These are phyloP conservation scores for Pestalotiopsis sp. DNA, from an alignment of 2,329 filamentous ascomycete species.

Conservation along the genomic window DNA sequence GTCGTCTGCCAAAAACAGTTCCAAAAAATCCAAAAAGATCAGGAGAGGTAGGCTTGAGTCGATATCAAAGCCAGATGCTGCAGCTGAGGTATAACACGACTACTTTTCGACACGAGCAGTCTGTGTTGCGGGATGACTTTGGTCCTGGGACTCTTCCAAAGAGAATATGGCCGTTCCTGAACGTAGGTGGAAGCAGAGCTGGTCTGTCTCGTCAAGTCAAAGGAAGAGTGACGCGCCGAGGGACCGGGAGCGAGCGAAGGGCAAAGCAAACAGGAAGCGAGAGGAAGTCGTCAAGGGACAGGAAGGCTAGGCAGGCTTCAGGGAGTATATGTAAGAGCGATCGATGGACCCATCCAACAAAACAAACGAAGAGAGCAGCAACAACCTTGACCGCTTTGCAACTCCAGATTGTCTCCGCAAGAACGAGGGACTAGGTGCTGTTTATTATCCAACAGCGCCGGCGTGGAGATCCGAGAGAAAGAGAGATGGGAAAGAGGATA, in stretches of 20 bases:
- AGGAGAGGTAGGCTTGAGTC: neutral
- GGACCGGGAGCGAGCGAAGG: neutral
- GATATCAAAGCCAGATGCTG: neutral
- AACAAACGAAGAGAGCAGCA: neutral
- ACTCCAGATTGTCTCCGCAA: neutral
- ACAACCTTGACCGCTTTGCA: neutral
- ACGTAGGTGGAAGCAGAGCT: neutral
- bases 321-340: neutral
- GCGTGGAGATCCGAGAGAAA: neutral
- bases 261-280: neutral
- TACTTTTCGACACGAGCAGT: neutral
- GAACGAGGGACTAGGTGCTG: neutral
- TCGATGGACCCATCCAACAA: neutral
- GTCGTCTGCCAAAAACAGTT: neutral
- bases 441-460: slow-evolving; percentile 2
- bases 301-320: neutral
- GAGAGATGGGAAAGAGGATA: too few species aligned
- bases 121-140: neutral
- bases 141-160: neutral
- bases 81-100: neutral
- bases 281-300: neutral
- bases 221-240: neutral
- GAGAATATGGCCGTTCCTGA: neutral
- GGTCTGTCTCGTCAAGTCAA: neutral
- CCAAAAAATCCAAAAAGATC: neutral